Evolutionary conservation across 176 grass and related monocot species (phyloP).

Genomic region (Rhynchospora tenuis): DNA sequence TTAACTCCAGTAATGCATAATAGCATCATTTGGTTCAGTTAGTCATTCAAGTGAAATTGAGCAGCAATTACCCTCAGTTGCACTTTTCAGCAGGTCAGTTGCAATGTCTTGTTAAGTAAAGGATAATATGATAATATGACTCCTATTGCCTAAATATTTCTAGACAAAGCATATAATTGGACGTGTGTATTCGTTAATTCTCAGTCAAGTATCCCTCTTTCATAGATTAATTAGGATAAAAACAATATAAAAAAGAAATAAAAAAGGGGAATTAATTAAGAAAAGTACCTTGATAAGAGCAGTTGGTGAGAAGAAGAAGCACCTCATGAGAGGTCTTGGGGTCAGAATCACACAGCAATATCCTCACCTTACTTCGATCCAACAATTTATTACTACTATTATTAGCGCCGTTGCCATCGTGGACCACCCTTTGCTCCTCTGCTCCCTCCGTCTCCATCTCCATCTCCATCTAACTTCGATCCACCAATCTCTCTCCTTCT

Average conservation of each 20-base stretch:
- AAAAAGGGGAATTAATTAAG: not conserved
- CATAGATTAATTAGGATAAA: not conserved
- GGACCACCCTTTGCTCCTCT: not conserved
- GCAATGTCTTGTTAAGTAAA: not conserved
- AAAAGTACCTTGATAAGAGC: slow-evolving; percentile 78
- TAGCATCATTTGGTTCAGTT: too few relatives aligned
- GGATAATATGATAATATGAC: too few relatives aligned
- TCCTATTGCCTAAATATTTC: too few relatives aligned
- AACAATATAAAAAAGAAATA: not conserved
- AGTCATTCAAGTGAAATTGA: not conserved
- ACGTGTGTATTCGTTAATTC: not conserved
- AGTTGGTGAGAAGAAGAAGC: slow-evolving; percentile 73
- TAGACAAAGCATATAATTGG: too few relatives aligned
- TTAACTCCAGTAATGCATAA: too few relatives aligned
- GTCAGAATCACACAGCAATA: slow-evolving; percentile 75
- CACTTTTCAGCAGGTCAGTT: not conserved
- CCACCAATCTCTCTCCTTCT: not conserved
- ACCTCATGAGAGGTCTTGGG: slow-evolving; percentile 60
- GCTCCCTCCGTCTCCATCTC: slow-evolving; percentile 24
- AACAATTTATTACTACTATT: slow-evolving; percentile 39
- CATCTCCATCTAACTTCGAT: slow-evolving; percentile 31
- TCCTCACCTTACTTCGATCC: slow-evolving; percentile 90
- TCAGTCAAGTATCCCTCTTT: not conserved
- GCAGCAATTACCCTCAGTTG: not conserved
- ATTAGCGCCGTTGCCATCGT: not conserved